These are phyloP conservation scores for Alternaria consortialis DNA, from an alignment of 2,329 filamentous ascomycete species.

Conservation along the genomic window DNA sequence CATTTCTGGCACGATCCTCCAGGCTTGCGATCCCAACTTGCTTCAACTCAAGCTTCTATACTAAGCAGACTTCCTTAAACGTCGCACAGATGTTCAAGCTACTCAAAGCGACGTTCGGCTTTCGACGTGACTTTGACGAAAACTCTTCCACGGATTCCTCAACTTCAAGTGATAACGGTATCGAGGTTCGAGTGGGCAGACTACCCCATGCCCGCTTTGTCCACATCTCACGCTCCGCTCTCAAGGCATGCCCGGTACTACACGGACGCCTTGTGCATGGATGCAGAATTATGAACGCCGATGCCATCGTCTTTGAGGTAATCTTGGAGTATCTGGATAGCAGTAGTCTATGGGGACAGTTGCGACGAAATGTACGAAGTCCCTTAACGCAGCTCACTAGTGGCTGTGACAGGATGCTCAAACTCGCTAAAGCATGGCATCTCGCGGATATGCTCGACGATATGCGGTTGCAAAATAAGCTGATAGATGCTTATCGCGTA, in stretches of 20 bases:
- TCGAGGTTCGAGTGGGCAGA: constrained; percentile 13
- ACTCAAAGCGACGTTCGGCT: background rate
- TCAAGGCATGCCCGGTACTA: constrained; percentile 3
- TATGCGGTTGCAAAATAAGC: constrained; percentile 17
- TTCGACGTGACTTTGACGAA: background rate
- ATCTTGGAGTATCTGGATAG: constrained; percentile 10
- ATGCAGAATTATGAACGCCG: constrained; percentile 13
- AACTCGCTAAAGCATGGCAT: constrained; percentile 27
- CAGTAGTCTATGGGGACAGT: background rate
- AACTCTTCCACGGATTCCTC: background rate
- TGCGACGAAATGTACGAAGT: background rate
- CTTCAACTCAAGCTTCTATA: background rate
- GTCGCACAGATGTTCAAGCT: background rate
- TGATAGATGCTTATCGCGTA: constrained; percentile 22
- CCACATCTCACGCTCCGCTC: background rate
- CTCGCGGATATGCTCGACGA: constrained; percentile 20
- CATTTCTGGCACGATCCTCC: background rate
- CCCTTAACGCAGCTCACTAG: constrained; percentile 14
- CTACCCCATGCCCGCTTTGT: constrained; percentile 4
- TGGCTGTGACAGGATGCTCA: constrained; percentile 13
- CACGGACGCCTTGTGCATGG: background rate
- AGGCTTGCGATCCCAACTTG: background rate
- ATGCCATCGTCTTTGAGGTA: constrained; percentile 13
- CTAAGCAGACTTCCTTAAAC: background rate
- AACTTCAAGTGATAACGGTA: background rate